Percentiles rank a stretch among this genome's conserved stretches.
phyloP scores from a whole-genome alignment of 495 filamentous ascomycete genomes.

The Neurospora discreta region DNA sequence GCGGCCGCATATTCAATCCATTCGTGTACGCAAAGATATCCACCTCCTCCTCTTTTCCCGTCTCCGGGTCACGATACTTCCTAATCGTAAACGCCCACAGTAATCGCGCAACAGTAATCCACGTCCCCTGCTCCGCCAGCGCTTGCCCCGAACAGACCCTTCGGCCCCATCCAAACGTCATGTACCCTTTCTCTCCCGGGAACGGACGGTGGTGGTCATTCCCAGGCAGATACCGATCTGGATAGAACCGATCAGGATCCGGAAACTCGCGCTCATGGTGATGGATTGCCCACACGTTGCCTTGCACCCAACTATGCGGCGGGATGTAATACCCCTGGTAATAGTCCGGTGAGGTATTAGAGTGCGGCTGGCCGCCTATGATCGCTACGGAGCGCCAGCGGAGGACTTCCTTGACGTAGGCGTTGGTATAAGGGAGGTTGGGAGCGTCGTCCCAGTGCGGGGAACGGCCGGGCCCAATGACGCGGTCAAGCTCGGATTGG shows the following conservation, averaged over 20 bases:
- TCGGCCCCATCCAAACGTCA: constrained; percentile 54
- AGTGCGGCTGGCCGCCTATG: constrained; percentile 52
- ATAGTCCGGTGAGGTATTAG: constrained; percentile 45
- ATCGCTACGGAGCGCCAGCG: constrained; percentile 54
- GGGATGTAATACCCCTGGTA: constrained; percentile 47
- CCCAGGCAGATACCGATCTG: constrained; percentile 35
- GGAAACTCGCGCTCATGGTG: constrained; percentile 53
- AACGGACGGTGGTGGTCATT: constrained; percentile 42
- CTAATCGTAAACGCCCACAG: constrained; percentile 46
- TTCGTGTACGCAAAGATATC: constrained; percentile 45
- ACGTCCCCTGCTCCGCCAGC: constrained; percentile 47
- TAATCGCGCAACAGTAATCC: constrained; percentile 42
- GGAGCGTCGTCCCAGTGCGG: constrained; percentile 48
- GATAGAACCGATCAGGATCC: constrained; percentile 46
- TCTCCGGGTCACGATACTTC: constrained; percentile 33
- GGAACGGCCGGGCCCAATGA: constrained; percentile 41
- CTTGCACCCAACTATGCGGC: constrained; percentile 45
- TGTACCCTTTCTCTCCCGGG: constrained; percentile 48
- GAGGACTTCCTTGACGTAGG: constrained; percentile 52
- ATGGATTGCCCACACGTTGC: constrained; percentile 57
- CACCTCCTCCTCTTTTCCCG: constrained; percentile 39
- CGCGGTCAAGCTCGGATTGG: constrained; percentile 44
- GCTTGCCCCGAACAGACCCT: constrained; percentile 49
- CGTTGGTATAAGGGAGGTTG: constrained; percentile 47
- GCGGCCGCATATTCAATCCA: constrained; percentile 44